A percentile compares a stretch with the other conserved stretches of the same genome.
Conservation (phyloP, 192 early-diverging fungal genomes). For the Bifiguratus adelaidae region DNA sequence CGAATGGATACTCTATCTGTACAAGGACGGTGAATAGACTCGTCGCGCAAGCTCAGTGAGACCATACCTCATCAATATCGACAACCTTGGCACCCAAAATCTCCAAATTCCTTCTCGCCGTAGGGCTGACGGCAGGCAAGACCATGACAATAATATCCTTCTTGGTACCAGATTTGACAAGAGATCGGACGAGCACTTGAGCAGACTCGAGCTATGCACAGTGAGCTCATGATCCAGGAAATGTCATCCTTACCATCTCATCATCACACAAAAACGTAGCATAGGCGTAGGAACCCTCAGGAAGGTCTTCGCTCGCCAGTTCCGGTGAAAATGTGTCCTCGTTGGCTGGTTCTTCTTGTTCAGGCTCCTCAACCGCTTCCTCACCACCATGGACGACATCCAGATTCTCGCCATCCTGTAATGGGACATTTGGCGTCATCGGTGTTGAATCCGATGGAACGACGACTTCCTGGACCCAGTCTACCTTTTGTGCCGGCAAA, state of each 20-base stretch:
- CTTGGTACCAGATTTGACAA: not conserved
- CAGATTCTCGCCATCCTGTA: too few relatives aligned
- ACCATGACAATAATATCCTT: conserved; percentile 9
- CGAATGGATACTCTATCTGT: not conserved
- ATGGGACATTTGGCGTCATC: too few relatives aligned
- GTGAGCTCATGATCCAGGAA: not conserved
- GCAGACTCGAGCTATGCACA: not conserved
- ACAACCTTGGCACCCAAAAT: conserved; percentile 6
- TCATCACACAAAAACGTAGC: conserved; percentile 9
- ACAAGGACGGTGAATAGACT: not conserved
- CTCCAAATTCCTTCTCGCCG: not conserved
- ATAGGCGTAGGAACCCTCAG: too few relatives aligned
- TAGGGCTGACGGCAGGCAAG: not conserved
- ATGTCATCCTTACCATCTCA: conserved; percentile 2
- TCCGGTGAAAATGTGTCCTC: too few relatives aligned
- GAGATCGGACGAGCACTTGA: conserved; percentile 4
- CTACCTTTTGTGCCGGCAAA: too few relatives aligned
- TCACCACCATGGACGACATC: too few relatives aligned
- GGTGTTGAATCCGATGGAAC: too few relatives aligned
- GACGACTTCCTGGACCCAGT: too few relatives aligned
- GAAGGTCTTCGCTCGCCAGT: too few relatives aligned
- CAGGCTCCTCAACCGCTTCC: too few relatives aligned
- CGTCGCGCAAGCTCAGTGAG: not conserved
- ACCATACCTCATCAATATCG: conserved; percentile 6
- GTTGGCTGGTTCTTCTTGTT: too few relatives aligned